Percentiles rank a stretch among this genome's conserved stretches.
These are phyloP conservation scores for Penicillium thymicola DNA, from an alignment of 2,329 filamentous ascomycete species.

Conservation along the genomic window DNA sequence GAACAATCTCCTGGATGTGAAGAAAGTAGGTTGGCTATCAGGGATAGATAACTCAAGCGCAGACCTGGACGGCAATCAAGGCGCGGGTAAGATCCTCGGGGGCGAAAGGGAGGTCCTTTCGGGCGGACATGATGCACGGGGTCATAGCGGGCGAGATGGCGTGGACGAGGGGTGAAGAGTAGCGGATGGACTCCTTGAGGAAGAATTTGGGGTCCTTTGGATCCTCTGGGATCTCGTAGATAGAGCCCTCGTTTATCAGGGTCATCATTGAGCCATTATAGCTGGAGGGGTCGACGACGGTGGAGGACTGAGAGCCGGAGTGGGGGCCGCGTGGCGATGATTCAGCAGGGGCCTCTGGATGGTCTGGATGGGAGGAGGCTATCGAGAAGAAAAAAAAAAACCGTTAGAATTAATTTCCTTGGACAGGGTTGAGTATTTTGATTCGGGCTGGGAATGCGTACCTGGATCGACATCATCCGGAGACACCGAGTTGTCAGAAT, in stretches of 20 bases:
- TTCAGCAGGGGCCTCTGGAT: constrained; percentile 20
- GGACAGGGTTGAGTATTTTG: background rate
- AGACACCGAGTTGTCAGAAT: constrained; percentile 16
- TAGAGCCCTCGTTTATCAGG: constrained; percentile 26
- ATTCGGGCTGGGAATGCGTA: constrained; percentile 9
- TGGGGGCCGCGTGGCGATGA: constrained; percentile 28
- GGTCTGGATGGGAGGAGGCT: constrained; percentile 9
- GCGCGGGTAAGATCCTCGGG: constrained; percentile 38
- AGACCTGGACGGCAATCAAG: constrained; percentile 38
- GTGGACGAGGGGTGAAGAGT: constrained; percentile 32
- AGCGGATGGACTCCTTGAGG: constrained; percentile 33
- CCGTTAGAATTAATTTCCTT: constrained; percentile 8
- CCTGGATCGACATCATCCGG: constrained; percentile 22
- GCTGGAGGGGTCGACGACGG: constrained; percentile 35
- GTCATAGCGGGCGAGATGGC: constrained; percentile 24
- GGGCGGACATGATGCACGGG: constrained; percentile 20
- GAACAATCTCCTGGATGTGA: constrained; percentile 20
- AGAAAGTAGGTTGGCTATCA: constrained; percentile 7
- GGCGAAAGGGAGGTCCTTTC: constrained; percentile 31
- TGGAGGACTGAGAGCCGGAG: constrained; percentile 36
- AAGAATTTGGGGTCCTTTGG: constrained; percentile 29
- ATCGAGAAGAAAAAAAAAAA: background rate
- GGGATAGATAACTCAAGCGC: constrained; percentile 10
- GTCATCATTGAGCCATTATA: constrained; percentile 37
- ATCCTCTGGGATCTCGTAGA: constrained; percentile 26